Evolutionary conservation across 768 basidiomycete genomes (phyloP), one percentile per base, ranked within the genome.

Genomic region (Rhodotorula graminis): DNA sequence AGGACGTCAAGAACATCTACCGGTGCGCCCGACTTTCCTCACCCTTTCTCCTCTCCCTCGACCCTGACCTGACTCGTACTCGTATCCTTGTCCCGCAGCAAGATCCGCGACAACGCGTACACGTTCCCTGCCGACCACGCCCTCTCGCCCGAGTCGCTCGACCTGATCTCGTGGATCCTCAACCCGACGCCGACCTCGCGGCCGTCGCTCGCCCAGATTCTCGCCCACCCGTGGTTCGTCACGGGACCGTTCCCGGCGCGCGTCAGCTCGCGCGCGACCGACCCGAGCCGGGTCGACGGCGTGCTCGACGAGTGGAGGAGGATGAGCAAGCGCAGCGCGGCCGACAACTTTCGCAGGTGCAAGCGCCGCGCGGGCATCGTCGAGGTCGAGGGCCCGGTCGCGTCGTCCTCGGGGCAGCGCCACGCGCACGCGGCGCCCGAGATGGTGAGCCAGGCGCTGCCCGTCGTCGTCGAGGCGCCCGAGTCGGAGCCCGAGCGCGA

Each of bases 1-100:
- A 96, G 80, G 93, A 98, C 64, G 93, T 98, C 78, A 96, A 97
- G 82, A 88, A 88, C 19, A 97, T 98, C 71, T 96, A 97, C 83
- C 90, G 79, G 74, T 70, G 0, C 44, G 64, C 56, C 19, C 31
- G 6, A 27, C 55, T n/a, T 1, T 14, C 3, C 81, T 87, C 80
- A 3, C 5, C 63, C 71, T 25, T 40, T 59, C 27, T 29, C 21
- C 42, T 19, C 53, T 37, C 0, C 29, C 55, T 49, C 21, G 8
- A 49, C n/a, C 33, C 72, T 92, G 90, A 73, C 58, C n/a, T 23
- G 37, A n/a, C 27, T 19, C 0, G 33, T 18, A 18, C n/a, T 0
- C 11, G 42, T 46, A 6, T 46, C 44, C 44, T 18, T 3, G 14
- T 15, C 18, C 5, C 18, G 31, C 72, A 93, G 91, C 72, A 91